phyloP scores from a whole-genome alignment of 352 stramenopile species.

The Pythium angustatum region DNA sequence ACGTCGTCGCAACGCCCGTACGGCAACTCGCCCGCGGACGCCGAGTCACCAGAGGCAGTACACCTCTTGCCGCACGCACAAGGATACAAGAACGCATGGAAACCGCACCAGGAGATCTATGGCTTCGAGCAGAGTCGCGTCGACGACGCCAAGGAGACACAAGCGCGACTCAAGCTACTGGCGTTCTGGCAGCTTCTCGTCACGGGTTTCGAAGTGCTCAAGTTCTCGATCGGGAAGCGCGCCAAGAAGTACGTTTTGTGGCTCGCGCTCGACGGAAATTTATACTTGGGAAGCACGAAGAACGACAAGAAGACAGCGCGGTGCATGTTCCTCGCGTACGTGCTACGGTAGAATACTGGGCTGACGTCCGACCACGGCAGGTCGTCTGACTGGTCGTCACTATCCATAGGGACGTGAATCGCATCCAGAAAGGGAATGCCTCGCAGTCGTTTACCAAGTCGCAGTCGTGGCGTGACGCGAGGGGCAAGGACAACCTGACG shows the following conservation, averaged over 20 bases:
- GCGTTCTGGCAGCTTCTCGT: constrained; percentile 59
- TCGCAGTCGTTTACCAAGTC: constrained; percentile 54
- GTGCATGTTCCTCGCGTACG: constrained; percentile 47
- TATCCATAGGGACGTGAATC: constrained; percentile 42
- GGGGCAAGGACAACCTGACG: constrained; percentile 45
- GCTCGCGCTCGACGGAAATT: constrained; percentile 43
- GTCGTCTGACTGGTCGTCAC: background rate
- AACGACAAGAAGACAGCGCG: constrained; percentile 44
- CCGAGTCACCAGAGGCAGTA: constrained; percentile 33
- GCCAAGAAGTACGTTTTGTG: constrained; percentile 50
- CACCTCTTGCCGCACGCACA: constrained; percentile 37
- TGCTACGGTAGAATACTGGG: too few relatives aligned
- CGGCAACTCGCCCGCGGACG: background rate
- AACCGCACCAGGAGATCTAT: constrained; percentile 29
- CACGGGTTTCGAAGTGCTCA: constrained; percentile 57
- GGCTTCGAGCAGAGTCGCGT: constrained; percentile 26
- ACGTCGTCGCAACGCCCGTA: constrained; percentile 15
- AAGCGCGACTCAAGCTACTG: constrained; percentile 42
- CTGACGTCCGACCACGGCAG: background rate
- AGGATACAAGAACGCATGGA: constrained; percentile 20
- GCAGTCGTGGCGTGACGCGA: constrained; percentile 47
- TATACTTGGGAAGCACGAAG: constrained; percentile 48
- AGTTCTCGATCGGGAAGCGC: constrained; percentile 50
- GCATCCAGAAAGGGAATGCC: constrained; percentile 44
- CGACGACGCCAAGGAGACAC: constrained; percentile 34